phyloP scores from a whole-genome alignment of 108 stramenopile genomes.

The Skeletonema costatum region DNA sequence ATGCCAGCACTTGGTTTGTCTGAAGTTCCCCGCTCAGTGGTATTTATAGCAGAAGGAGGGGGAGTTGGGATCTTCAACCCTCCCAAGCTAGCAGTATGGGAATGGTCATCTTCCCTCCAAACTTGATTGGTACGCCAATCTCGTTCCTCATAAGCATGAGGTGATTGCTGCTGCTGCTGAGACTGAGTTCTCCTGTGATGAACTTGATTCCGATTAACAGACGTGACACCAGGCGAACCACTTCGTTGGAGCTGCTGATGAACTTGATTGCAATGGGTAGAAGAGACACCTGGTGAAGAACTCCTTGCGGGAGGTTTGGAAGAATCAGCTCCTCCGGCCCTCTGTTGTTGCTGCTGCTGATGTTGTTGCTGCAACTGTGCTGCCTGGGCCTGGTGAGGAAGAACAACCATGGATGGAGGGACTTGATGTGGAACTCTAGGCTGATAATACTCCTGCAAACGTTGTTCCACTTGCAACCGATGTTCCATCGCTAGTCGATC shows the following conservation, averaged over 20 bases:
- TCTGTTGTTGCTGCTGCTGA: not conserved
- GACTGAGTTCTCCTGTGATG: not conserved
- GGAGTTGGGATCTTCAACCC: not conserved
- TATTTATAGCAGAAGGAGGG: not conserved
- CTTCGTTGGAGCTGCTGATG: not conserved
- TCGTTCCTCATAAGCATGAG: slow-evolving; percentile 13
- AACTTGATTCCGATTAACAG: not conserved
- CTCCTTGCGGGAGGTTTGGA: not conserved
- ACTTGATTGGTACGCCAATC: slow-evolving; percentile 25
- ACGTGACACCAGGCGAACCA: not conserved
- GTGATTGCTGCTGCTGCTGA: not conserved
- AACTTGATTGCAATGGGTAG: not conserved
- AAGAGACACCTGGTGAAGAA: not conserved
- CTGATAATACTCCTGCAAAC: not conserved
- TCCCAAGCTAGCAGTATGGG: slow-evolving; percentile 1
- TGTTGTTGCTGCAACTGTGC: not conserved
- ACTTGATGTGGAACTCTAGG: not conserved
- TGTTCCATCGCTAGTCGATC: not conserved
- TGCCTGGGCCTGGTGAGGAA: not conserved
- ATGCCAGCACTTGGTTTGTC: not conserved
- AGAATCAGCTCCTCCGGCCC: not conserved
- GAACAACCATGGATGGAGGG: not conserved
- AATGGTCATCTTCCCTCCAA: slow-evolving; percentile 32
- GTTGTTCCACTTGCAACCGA: not conserved
- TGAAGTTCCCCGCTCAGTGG: not conserved